Evolutionary conservation across 2,329 filamentous ascomycete genomes (phyloP), one percentile per base, ranked within the genome.

Genomic region (Exophiala spinifera): DNA sequence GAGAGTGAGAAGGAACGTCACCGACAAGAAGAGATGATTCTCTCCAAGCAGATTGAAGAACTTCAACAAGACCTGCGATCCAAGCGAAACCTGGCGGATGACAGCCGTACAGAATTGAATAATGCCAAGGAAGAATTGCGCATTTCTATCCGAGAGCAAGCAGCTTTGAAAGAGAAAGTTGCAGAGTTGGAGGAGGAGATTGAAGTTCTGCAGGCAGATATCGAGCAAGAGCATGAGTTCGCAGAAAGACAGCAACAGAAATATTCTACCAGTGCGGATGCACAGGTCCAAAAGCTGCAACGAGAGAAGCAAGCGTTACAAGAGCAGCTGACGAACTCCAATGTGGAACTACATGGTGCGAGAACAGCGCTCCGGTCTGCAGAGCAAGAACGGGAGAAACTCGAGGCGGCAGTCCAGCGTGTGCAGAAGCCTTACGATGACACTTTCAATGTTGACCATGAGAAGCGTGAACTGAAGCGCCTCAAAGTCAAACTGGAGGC

Each of bases 151-250:
- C 77, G 85, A 19, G 83, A 86, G 60, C 79, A 83, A 65, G 80
- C 83, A 60, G 68, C 77, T 1, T 76, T 88, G 56, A 75, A 76
- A 46, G 85, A 88, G 61, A 89, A 84, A 67, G 75, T 85, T 1
- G 81, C 87, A 53, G 78, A 79, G 6, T 69, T 91, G 17, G 86
- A 91, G 66, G 87, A 91, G 61, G 88, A 91, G 66, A 77, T 90
- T n/a, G 84, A 89, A 49, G 81, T 89, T 23, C 72, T 91, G 13
- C 86, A 90, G 67, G 76, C 78, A 19, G 81, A 79, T 34, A 70
- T 86, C 40, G 84, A 88, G 46, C 80, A 86, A 56, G 85, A 87
- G 66, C 79, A 79, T 40, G 81, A 86, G 60, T 79, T 81, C 55
- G 79, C 79, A 4, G 80, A 82, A 45, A 74, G 78, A 25, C 78